Percentiles rank a stretch among this genome's conserved stretches.
phyloP scores from a whole-genome alignment of 139 green algal species.

The Microglena sp. region DNA sequence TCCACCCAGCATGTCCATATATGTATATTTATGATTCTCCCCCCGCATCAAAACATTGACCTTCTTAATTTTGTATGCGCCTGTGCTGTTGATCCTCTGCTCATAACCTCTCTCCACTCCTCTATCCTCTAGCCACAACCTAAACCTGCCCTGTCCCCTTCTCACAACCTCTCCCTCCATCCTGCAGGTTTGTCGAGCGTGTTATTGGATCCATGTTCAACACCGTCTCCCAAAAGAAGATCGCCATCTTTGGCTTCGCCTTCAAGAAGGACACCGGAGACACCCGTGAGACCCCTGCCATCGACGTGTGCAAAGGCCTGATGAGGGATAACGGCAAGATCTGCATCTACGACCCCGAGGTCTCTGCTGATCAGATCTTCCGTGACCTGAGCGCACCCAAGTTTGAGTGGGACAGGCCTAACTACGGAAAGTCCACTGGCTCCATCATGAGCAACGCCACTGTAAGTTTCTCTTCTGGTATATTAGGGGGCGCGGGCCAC shows the following conservation, averaged over 20 bases:
- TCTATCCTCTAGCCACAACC: too few relatives aligned
- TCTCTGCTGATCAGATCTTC: slow-evolving; percentile 69
- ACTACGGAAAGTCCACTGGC: slow-evolving; percentile 33
- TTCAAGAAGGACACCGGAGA: slow-evolving; percentile 98
- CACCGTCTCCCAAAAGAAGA: slow-evolving; percentile 92
- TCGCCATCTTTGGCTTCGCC: slow-evolving; percentile 94
- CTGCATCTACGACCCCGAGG: slow-evolving; percentile 89
- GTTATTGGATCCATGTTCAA: slow-evolving; percentile 98
- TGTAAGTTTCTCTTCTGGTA: too few relatives aligned
- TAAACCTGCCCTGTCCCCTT: too few relatives aligned
- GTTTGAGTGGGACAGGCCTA: slow-evolving; percentile 91
- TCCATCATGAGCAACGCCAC: too few relatives aligned
- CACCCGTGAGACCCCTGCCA: slow-evolving; percentile 96
- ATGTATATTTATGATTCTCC: too few relatives aligned
- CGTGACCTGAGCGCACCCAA: slow-evolving; percentile 72
- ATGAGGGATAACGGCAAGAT: too few relatives aligned
- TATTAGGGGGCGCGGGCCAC: too few relatives aligned
- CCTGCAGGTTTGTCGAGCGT: slow-evolving; percentile 89
- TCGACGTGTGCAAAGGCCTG: slow-evolving; percentile 96
- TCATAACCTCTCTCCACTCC: too few relatives aligned
- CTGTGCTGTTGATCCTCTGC: too few relatives aligned
- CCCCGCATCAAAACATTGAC: too few relatives aligned
- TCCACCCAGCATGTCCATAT: too few relatives aligned
- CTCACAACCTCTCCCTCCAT: background rate
- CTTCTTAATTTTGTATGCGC: too few relatives aligned